phyloP scores from a whole-genome alignment of 345 rosid species.

The Noccaea bulbosa region DNA sequence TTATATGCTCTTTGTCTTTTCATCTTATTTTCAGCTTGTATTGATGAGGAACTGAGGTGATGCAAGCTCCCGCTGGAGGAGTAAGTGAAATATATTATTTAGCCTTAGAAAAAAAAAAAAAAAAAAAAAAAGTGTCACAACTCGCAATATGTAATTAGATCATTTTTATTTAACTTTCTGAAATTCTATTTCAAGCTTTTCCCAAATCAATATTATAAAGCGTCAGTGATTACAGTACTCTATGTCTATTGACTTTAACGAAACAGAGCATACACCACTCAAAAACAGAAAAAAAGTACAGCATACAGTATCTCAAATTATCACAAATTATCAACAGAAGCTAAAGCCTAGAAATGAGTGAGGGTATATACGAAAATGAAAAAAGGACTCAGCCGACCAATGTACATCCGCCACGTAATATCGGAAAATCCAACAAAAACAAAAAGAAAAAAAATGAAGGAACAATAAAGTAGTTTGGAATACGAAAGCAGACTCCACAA shows the following conservation, averaged over 20 bases:
- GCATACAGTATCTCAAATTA: too few species aligned
- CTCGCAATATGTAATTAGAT: conserved; percentile 18
- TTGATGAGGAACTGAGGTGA: conserved; percentile 34
- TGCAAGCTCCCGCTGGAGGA: conserved; percentile 16
- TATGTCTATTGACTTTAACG: too few species aligned
- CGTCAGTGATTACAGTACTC: not conserved
- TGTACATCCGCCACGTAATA: conserved; percentile 11
- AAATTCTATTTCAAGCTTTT: not conserved
- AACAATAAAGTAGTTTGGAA: not conserved
- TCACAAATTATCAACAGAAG: too few species aligned
- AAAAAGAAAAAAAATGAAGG: not conserved
- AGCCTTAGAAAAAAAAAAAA: conserved; percentile 1
- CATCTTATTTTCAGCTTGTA: conserved; percentile 27
- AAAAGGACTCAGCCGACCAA: not conserved
- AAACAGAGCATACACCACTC: too few species aligned
- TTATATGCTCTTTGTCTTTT: not conserved
- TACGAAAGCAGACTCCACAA: conserved; percentile 19
- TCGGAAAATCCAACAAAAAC: not conserved
- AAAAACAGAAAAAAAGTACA: too few species aligned
- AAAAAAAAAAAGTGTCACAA: not conserved
- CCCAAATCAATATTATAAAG: conserved; percentile 10
- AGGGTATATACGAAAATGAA: not conserved
- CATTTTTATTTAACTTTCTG: not conserved
- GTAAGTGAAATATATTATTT: not conserved
- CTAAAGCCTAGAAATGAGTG: not conserved